Conservation (phyloP, 148 eudicot species). For the Selenicereus undatus region DNA sequence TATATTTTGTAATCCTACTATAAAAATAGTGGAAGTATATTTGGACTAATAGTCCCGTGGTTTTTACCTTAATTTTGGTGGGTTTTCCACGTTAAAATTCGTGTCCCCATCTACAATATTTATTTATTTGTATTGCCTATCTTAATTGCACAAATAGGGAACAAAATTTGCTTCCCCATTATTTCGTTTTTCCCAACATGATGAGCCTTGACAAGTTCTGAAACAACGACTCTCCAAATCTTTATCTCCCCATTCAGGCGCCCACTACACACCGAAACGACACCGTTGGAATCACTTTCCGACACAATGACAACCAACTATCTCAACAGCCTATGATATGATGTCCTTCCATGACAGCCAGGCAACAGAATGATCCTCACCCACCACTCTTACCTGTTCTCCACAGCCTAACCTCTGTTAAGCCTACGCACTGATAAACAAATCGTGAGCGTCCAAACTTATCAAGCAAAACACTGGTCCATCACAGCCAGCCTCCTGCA, state of each 20-base stretch:
- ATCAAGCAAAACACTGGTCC: slow-evolving; percentile 36
- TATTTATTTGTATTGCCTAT: no score
- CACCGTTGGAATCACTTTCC: neutral
- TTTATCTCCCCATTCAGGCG: slow-evolving; percentile 39
- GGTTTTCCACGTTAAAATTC: no score
- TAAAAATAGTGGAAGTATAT: no score
- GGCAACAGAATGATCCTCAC: slow-evolving; percentile 19
- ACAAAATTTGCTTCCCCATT: no score
- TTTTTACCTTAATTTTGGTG: no score
- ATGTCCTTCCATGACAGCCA: slow-evolving; percentile 42
- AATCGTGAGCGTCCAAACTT: slow-evolving; percentile 16
- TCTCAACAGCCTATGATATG: slow-evolving; percentile 22
- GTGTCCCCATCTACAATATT: no score
- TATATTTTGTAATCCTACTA: no score
- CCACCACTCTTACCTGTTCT: slow-evolving; percentile 7
- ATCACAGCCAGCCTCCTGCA: slow-evolving; percentile 18
- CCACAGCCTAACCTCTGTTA: slow-evolving; percentile 40
- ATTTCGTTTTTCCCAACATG: no score
- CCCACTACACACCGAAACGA: slow-evolving; percentile 33
- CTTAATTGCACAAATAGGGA: no score
- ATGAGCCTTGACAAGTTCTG: neutral
- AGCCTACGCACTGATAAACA: slow-evolving; percentile 38
- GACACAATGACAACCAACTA: slow-evolving; percentile 24
- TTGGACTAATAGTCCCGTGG: no score
- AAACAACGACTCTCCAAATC: slow-evolving; percentile 26